These are phyloP conservation scores for Pezicula carpinea DNA, from an alignment of 2,329 filamentous ascomycete species.

Conservation along the genomic window DNA sequence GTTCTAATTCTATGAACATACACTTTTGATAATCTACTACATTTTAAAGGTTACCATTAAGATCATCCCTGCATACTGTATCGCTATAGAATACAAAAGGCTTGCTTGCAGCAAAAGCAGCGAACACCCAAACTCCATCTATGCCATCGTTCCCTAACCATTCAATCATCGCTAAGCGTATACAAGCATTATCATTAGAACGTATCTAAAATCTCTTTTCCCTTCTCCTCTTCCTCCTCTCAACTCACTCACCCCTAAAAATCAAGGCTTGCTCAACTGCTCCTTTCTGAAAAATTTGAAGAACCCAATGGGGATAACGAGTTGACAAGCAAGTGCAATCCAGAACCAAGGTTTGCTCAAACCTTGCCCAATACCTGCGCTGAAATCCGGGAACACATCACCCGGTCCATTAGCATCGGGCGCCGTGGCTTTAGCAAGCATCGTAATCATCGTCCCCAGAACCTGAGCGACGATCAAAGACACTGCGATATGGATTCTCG, in stretches of 20 bases:
- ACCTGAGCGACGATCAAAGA: constrained; percentile 56
- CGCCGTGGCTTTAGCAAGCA: constrained; percentile 53
- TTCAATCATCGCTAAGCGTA: no score
- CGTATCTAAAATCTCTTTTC: background rate
- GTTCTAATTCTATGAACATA: no score
- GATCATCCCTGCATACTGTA: no score
- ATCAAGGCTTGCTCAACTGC: constrained; percentile 46
- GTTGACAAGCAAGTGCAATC: constrained; percentile 51
- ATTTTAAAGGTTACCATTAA: no score
- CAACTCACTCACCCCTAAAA: constrained; percentile 21
- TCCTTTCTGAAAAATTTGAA: constrained; percentile 51
- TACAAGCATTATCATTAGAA: no score
- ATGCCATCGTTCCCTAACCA: no score
- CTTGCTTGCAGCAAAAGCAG: no score
- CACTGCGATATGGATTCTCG: constrained; percentile 58
- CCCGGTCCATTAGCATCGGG: constrained; percentile 57
- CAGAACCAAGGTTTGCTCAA: constrained; percentile 53
- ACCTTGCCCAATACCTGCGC: constrained; percentile 36
- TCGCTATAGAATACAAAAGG: no score
- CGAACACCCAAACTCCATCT: no score
- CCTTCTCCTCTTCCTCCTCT: background rate
- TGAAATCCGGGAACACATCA: constrained; percentile 56
- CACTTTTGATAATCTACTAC: no score
- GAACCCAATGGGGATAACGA: constrained; percentile 52
- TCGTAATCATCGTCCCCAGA: constrained; percentile 55